A percentile compares a stretch with the other conserved stretches of the same genome.
phyloP scores from a whole-genome alignment of 768 basidiomycete species.

The Exsudoporus frostii region DNA sequence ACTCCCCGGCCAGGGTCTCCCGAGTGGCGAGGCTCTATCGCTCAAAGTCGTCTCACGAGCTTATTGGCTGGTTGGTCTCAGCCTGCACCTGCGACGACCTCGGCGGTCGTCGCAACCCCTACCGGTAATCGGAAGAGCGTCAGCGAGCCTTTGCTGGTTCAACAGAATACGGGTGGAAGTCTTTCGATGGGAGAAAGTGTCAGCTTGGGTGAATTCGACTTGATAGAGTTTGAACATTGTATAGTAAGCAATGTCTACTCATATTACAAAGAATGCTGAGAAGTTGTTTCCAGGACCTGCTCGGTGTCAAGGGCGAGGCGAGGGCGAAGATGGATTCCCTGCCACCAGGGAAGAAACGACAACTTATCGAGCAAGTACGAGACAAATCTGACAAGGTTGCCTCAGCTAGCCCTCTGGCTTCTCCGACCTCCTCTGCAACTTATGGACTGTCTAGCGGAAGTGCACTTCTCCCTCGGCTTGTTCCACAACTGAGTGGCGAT shows the following conservation, averaged over 20 bases:
- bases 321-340: constrained; percentile 62
- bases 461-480: constrained; percentile 58
- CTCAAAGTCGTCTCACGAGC: constrained; percentile 59
- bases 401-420: constrained; percentile 26
- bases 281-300: constrained; percentile 50
- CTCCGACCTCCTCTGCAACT: constrained; percentile 43
- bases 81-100: constrained; percentile 39
- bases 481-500: constrained; percentile 76
- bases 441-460: constrained; percentile 58
- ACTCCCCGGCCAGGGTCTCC: constrained; percentile 30
- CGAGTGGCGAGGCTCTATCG: constrained; percentile 53
- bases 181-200: constrained; percentile 29
- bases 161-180: constrained; percentile 40
- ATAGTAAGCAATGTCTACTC: constrained; percentile 46
- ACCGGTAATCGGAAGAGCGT: constrained; percentile 54
- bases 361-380: constrained; percentile 58
- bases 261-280: constrained; percentile 3
- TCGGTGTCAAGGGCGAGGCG: constrained; percentile 71
- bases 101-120: constrained; percentile 25
- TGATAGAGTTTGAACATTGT: constrained; percentile 60
- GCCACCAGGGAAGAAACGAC: constrained; percentile 59
- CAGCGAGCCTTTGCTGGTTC: constrained; percentile 66
- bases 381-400: constrained; percentile 32
- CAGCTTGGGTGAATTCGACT: constrained; percentile 33
- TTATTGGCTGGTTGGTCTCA: constrained; percentile 68